phyloP scores from a whole-genome alignment of 495 filamentous ascomycete genomes.

The Aspergillus cristatus region DNA sequence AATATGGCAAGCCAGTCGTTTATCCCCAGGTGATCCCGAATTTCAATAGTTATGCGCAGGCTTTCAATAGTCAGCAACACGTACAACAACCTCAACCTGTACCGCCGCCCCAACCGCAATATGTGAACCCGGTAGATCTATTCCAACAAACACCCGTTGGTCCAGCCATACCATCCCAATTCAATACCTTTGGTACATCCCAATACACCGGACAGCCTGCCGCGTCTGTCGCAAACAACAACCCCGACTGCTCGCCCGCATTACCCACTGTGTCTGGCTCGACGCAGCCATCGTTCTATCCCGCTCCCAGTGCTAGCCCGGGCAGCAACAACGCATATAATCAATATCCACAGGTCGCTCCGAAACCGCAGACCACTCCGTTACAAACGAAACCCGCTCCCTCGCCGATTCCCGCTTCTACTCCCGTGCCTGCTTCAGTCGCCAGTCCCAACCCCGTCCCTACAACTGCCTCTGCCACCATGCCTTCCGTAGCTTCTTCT shows the following conservation, averaged over 20 bases:
- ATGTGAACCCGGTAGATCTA: conserved; percentile 33
- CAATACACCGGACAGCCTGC: conserved; percentile 22
- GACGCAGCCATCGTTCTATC: conserved; percentile 10
- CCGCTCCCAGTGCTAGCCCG: conserved; percentile 7
- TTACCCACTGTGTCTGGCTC: conserved; percentile 7
- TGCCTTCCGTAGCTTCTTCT: too few relatives aligned
- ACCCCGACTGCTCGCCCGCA: conserved; percentile 7
- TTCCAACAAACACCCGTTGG: conserved; percentile 29
- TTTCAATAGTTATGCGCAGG: conserved; percentile 24
- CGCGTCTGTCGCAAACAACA: conserved; percentile 10
- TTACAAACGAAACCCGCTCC: conserved; percentile 2
- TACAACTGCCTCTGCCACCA: too few relatives aligned
- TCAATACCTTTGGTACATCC: conserved; percentile 9
- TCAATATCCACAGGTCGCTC: conserved; percentile 2
- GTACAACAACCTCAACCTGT: conserved; percentile 11
- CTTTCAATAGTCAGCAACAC: conserved; percentile 16
- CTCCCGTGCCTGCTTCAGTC: conserved; percentile 5
- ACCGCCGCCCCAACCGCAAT: conserved; percentile 29
- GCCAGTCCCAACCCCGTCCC: too few relatives aligned
- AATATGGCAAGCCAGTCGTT: conserved; percentile 31
- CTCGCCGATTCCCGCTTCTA: background rate
- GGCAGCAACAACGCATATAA: conserved; percentile 3
- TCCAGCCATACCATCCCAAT: conserved; percentile 21
- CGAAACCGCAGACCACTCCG: conserved; percentile 1
- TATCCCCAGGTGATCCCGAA: conserved; percentile 29